Conservation (phyloP, 108 stramenopile genomes). For the Poteriospumella lacustris region DNA sequence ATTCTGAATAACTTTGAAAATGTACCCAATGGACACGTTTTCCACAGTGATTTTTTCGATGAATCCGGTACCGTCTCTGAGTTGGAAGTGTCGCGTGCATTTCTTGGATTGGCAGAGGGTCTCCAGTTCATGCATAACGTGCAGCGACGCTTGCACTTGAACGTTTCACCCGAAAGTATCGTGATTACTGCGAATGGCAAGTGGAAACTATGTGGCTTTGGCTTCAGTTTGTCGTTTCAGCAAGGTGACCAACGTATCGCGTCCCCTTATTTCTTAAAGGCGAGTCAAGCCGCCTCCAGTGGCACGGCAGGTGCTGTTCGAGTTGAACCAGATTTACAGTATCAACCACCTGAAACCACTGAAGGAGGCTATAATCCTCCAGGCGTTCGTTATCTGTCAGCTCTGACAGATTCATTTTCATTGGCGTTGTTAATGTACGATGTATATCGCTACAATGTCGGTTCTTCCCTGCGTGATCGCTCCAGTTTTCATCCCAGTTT, state of each 20-base stretch:
- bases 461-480: not conserved
- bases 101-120: not conserved
- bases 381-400: conserved; percentile 4
- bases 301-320: not conserved
- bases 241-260: conserved; percentile 18
- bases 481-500: not conserved
- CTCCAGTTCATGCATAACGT: conserved; percentile 15
- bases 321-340: conserved; percentile 19
- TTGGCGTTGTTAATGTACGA: conserved; percentile 4
- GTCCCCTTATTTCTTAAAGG: conserved; percentile 21
- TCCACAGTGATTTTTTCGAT: conserved; percentile 14
- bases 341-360: conserved; percentile 3
- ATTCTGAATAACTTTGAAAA: conserved; percentile 3
- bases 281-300: not conserved
- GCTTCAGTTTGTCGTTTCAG: not conserved
- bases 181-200: conserved; percentile 16
- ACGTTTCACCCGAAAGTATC: conserved; percentile 20
- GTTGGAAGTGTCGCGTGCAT: conserved; percentile 16
- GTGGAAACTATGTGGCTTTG: conserved; percentile 29
- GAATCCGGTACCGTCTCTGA: not conserved
- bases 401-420: not conserved
- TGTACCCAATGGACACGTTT: not conserved
- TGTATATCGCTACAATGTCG: conserved; percentile 19
- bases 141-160: conserved; percentile 11
- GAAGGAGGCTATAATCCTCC: conserved; percentile 20